A percentile compares a stretch with the other conserved stretches of the same genome.
Evolutionary conservation across 2,329 filamentous ascomycete genomes (phyloP).

Genomic region (Curvularia hawaiiensis): DNA sequence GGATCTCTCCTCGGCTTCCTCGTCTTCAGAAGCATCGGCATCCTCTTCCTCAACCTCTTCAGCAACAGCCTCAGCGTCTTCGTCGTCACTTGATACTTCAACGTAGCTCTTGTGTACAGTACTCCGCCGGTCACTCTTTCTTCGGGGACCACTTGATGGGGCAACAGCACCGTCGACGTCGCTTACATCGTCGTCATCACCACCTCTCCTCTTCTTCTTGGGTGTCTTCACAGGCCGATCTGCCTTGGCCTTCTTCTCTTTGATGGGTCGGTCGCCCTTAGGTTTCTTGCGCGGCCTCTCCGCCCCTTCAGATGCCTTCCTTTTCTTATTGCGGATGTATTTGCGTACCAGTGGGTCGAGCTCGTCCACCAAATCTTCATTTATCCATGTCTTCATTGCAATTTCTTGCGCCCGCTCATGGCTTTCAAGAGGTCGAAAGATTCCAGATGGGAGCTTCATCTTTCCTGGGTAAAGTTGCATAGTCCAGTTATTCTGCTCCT

Average conservation of each 20-base stretch:
- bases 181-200: slow-evolving; percentile 44
- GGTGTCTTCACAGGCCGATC: slow-evolving; percentile 46
- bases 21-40: slow-evolving; percentile 24
- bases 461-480: slow-evolving; percentile 85
- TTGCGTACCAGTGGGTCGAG: slow-evolving; percentile 78
- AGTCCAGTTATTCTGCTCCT: slow-evolving; percentile 83
- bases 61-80: slow-evolving; percentile 42
- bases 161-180: slow-evolving; percentile 28
- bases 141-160: slow-evolving; percentile 49
- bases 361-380: slow-evolving; percentile 73
- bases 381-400: slow-evolving; percentile 82
- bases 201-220: slow-evolving; percentile 40
- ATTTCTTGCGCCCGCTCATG: slow-evolving; percentile 83
- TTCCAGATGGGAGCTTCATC: slow-evolving; percentile 76
- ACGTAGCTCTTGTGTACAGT: slow-evolving; percentile 51
- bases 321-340: slow-evolving; percentile 65
- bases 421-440: slow-evolving; percentile 76
- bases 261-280: slow-evolving; percentile 36
- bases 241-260: slow-evolving; percentile 39
- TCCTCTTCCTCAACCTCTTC: slow-evolving; percentile 27
- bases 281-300: slow-evolving; percentile 45
- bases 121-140: slow-evolving; percentile 50
- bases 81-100: slow-evolving; percentile 51
- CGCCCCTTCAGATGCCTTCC: slow-evolving; percentile 37
- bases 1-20: slow-evolving; percentile 19